phyloP scores from a whole-genome alignment of 2,329 filamentous ascomycete species.

The Ophiostoma tasmaniense region DNA sequence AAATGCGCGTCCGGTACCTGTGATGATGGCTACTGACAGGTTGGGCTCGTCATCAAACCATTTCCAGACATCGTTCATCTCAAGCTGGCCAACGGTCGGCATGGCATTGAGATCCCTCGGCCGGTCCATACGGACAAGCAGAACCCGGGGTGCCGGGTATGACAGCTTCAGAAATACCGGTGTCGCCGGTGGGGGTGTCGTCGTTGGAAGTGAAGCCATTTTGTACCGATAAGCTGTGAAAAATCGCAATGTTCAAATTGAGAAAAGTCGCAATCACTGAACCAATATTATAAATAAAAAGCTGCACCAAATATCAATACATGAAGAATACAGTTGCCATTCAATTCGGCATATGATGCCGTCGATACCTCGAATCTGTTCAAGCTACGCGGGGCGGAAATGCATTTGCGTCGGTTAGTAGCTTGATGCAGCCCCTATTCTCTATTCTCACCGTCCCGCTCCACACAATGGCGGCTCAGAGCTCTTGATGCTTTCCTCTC shows the following conservation, averaged over 20 bases:
- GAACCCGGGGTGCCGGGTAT: constrained; percentile 38
- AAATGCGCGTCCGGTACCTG: constrained; percentile 45
- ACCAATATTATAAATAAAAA: not conserved
- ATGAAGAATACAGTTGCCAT: not conserved
- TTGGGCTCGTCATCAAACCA: constrained; percentile 46
- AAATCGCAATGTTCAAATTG: not conserved
- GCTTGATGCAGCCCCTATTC: not conserved
- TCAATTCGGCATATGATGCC: not conserved
- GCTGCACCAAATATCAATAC: not conserved
- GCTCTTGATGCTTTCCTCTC: not conserved
- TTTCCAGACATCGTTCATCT: constrained; percentile 40
- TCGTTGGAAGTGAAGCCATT: not conserved
- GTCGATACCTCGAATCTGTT: not conserved
- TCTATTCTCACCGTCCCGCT: not conserved
- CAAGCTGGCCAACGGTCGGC: constrained; percentile 36
- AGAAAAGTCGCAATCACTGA: not conserved
- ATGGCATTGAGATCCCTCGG: constrained; percentile 40
- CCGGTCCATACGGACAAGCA: constrained; percentile 47
- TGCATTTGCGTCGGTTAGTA: not conserved
- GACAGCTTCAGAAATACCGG: constrained; percentile 30
- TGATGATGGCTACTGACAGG: constrained; percentile 41
- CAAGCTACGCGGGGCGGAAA: not conserved
- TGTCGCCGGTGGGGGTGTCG: constrained; percentile 26
- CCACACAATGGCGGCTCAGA: not conserved
- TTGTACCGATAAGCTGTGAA: not conserved